A percentile compares a stretch with the other conserved stretches of the same genome.
phyloP scores from a whole-genome alignment of 2,329 filamentous ascomycete species.

The Fusarium bactridioides region DNA sequence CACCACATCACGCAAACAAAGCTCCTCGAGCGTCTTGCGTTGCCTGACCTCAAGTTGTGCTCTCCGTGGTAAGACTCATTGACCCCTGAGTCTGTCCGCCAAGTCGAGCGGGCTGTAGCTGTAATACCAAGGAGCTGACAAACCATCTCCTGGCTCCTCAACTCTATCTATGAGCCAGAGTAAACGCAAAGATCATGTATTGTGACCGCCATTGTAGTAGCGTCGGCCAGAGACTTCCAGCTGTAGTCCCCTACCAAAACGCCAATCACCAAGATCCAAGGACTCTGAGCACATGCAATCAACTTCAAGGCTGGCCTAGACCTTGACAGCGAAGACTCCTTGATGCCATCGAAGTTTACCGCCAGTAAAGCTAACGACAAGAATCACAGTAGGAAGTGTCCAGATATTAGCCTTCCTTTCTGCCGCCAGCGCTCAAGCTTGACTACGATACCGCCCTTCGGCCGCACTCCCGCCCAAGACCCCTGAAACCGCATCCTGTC shows the following conservation, averaged over 20 bases:
- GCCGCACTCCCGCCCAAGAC: background rate
- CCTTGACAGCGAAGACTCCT: background rate
- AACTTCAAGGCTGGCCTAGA: background rate
- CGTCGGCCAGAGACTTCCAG: too few relatives aligned
- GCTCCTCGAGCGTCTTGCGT: background rate
- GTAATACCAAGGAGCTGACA: background rate
- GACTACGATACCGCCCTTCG: background rate
- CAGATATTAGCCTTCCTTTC: background rate
- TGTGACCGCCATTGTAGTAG: background rate
- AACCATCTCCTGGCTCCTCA: background rate
- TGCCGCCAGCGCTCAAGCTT: background rate
- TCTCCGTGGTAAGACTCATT: too few relatives aligned
- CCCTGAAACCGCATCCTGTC: too few relatives aligned
- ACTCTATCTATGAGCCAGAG: background rate
- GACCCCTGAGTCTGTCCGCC: background rate
- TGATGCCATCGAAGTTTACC: too few relatives aligned
- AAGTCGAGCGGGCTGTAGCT: background rate
- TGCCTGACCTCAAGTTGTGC: background rate
- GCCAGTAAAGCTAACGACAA: background rate
- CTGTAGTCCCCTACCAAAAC: too few relatives aligned
- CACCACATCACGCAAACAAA: background rate
- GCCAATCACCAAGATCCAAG: background rate
- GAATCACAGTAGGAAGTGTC: background rate
- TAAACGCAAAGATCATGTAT: too few relatives aligned
- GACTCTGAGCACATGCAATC: background rate